Evolutionary conservation across 2,329 filamentous ascomycete genomes (phyloP).

Genomic region (Elsinoe arachidis): DNA sequence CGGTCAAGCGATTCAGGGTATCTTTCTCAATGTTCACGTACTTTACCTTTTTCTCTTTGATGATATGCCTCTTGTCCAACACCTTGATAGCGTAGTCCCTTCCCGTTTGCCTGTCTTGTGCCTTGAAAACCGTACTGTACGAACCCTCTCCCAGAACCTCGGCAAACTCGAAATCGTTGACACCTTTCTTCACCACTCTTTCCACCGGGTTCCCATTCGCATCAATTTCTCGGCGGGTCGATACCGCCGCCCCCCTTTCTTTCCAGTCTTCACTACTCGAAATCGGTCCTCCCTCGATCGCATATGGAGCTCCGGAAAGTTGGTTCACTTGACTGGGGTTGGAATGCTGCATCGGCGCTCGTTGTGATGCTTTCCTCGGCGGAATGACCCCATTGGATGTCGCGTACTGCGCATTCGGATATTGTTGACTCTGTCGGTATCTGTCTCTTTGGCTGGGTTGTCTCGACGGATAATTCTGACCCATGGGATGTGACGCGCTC

Average conservation of each 20-base stretch:
- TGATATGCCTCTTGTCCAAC: slow-evolving; percentile 95
- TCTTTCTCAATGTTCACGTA: slow-evolving; percentile 99
- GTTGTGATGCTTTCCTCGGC: slow-evolving; percentile 67
- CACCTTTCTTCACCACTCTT: slow-evolving; percentile 87
- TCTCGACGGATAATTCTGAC: slow-evolving; percentile 53
- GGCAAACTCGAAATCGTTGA: slow-evolving; percentile 93
- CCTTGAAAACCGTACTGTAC: slow-evolving; percentile 90
- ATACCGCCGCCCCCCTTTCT: slow-evolving; percentile 83
- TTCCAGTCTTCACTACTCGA: slow-evolving; percentile 88
- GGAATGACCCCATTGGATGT: slow-evolving; percentile 56
- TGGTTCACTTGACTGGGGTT: slow-evolving; percentile 17
- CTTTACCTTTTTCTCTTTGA: slow-evolving; percentile 99
- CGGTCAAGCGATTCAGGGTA: slow-evolving; percentile 87
- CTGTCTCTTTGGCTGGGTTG: slow-evolving; percentile 63
- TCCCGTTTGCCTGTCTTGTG: slow-evolving; percentile 83
- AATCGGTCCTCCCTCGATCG: slow-evolving; percentile 45
- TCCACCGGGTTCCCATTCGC: slow-evolving; percentile 72
- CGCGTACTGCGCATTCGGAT: slow-evolving; percentile 27
- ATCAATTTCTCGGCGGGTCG: slow-evolving; percentile 74
- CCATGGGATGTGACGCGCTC: slow-evolving; percentile 49
- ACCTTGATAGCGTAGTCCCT: slow-evolving; percentile 99
- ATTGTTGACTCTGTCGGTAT: slow-evolving; percentile 54
- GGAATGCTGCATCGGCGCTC: slow-evolving; percentile 43
- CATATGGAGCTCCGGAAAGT: slow-evolving; percentile 38
- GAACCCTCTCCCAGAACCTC: slow-evolving; percentile 88